These are phyloP conservation scores for Anethum foeniculum DNA, from an alignment of 140 eudicot genomes.

Conservation along the genomic window DNA sequence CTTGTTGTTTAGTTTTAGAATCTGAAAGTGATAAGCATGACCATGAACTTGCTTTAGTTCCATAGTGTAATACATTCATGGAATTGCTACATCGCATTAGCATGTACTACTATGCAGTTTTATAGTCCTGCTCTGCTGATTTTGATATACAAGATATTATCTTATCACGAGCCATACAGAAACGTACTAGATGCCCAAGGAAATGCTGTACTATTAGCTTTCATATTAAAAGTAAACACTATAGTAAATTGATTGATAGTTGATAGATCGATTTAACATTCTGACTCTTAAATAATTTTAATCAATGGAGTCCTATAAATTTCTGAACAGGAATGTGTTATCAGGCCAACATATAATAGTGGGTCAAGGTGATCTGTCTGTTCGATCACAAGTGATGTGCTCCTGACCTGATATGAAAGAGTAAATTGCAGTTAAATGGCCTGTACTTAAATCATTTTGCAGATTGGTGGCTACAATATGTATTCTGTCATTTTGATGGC, in stretches of 20 bases:
- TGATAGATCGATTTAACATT: background rate
- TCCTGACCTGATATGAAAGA: background rate
- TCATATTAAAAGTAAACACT: background rate
- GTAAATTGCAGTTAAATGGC: background rate
- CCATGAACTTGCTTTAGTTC: background rate
- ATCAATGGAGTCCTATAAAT: background rate
- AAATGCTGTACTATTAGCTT: background rate
- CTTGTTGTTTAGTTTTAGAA: background rate
- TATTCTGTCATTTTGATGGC: background rate
- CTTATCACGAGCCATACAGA: background rate
- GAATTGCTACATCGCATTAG: background rate
- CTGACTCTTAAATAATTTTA: background rate
- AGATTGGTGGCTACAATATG: background rate
- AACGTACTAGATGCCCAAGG: background rate
- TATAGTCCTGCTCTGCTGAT: background rate
- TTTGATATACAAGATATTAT: background rate
- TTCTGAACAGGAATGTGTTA: background rate
- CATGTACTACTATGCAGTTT: background rate
- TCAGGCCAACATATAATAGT: background rate
- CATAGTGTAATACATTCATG: background rate
- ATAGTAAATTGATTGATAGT: background rate
- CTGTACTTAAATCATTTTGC: background rate
- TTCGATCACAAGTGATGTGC: background rate
- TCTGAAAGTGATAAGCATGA: background rate
- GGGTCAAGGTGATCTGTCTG: background rate